Conservation (phyloP, 441 rosid genomes). For the Populus trichocarpa region DNA sequence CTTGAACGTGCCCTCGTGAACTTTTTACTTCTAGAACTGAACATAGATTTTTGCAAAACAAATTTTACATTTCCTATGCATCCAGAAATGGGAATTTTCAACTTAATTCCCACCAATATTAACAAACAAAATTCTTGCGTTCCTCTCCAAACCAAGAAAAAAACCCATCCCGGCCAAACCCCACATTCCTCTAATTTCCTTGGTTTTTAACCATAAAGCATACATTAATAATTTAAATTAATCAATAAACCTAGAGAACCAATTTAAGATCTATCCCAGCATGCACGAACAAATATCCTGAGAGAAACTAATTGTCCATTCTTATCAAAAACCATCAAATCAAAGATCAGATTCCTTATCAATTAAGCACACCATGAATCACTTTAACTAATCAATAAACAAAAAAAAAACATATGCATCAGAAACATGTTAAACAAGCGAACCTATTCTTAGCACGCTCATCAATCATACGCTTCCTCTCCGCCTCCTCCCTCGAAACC, state of each 20-base stretch:
- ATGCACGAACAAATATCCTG: neutral
- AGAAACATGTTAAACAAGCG: neutral
- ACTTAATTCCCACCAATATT: neutral
- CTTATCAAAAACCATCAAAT: neutral
- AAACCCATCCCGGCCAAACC: neutral
- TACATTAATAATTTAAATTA: neutral
- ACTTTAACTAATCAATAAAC: neutral
- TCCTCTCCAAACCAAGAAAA: neutral
- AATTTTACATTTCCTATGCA: neutral
- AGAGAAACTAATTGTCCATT: neutral
- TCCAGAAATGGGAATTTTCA: neutral
- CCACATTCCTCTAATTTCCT: neutral
- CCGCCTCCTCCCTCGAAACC: slow-evolving; percentile 88
- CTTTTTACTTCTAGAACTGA: neutral
- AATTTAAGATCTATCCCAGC: neutral
- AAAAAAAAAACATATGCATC: neutral
- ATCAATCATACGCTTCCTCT: slow-evolving; percentile 88
- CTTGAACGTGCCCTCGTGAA: neutral
- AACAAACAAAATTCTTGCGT: neutral
- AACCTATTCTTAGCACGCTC: slow-evolving; percentile 90
- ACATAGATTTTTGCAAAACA: neutral
- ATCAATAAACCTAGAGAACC: neutral
- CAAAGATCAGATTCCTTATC: neutral
- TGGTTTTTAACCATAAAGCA: neutral
- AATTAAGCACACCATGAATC: neutral